These are phyloP conservation scores for Backusella tarrabulga DNA, from an alignment of 192 early-diverging fungal genomes.

Conservation along the genomic window DNA sequence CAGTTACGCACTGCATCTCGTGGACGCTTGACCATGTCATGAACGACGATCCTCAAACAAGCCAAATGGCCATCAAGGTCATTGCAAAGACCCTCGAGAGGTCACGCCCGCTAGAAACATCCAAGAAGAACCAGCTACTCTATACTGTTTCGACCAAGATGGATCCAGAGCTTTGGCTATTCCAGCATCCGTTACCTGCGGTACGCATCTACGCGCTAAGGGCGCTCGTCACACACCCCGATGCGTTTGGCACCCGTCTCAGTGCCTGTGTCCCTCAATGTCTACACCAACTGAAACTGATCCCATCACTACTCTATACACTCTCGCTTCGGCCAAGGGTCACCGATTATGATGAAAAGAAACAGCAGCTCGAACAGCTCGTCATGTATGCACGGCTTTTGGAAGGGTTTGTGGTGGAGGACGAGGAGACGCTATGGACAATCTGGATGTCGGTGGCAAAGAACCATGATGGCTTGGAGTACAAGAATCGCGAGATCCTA, in stretches of 20 bases:
- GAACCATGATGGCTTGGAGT: neutral
- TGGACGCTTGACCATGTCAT: neutral
- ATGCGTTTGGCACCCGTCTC: neutral
- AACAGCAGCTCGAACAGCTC: neutral
- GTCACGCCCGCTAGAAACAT: neutral
- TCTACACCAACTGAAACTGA: neutral
- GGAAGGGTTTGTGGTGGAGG: neutral
- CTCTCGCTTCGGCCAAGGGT: neutral
- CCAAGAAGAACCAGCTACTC: neutral
- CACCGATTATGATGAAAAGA: neutral
- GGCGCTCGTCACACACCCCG: neutral
- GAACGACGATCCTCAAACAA: neutral
- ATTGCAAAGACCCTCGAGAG: neutral
- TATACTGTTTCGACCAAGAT: neutral
- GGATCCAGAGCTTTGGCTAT: neutral
- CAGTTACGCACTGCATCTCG: neutral
- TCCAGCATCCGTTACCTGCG: neutral
- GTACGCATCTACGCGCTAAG: neutral
- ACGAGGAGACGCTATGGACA: neutral
- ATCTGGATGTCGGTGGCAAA: neutral
- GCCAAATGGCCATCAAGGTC: neutral
- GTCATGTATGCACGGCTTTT: neutral
- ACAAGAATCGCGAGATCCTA: neutral
- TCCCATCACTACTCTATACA: neutral
- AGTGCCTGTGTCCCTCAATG: neutral